phyloP scores from a whole-genome alignment of 2,329 filamentous ascomycete species.

The Ceratocystis diversiconidia region DNA sequence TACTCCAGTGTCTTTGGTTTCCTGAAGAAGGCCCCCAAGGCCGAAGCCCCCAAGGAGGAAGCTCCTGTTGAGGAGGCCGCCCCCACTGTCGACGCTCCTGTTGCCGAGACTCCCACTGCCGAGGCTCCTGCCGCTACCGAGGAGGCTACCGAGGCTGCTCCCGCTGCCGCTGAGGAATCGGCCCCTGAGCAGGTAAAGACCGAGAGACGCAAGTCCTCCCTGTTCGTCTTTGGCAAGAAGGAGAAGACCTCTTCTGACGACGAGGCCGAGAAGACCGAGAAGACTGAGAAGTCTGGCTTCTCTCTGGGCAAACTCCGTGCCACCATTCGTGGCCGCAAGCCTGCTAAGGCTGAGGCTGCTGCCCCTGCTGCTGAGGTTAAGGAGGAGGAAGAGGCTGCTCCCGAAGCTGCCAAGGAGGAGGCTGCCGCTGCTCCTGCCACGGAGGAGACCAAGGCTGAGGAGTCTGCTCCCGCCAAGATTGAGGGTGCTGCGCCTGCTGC shows the following conservation, averaged over 20 bases:
- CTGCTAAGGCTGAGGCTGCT: constrained; percentile 26
- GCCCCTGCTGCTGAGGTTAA: constrained; percentile 21
- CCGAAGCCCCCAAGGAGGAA: constrained; percentile 33
- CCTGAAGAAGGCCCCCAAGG: constrained; percentile 47
- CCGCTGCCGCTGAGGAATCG: constrained; percentile 36
- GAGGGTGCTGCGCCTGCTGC: constrained; percentile 31
- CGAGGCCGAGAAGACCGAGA: constrained; percentile 41
- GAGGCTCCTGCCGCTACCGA: constrained; percentile 27
- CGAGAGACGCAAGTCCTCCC: constrained; percentile 69
- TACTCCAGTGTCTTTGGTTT: constrained; percentile 37
- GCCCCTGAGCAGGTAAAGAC: constrained; percentile 50
- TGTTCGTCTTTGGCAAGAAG: constrained; percentile 68
- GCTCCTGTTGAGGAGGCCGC: constrained; percentile 36
- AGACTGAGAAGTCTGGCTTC: constrained; percentile 41
- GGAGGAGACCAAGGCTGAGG: constrained; percentile 23
- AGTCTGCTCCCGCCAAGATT: constrained; percentile 30
- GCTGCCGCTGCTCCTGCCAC: constrained; percentile 27
- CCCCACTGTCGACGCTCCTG: constrained; percentile 45
- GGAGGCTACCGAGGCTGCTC: constrained; percentile 30
- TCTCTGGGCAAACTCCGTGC: constrained; percentile 40
- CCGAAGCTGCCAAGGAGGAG: constrained; percentile 18
- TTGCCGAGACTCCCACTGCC: constrained; percentile 38
- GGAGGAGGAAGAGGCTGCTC: constrained; percentile 20
- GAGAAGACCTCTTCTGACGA: constrained; percentile 45
- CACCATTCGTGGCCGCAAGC: constrained; percentile 36